Evolutionary conservation across 164 flowering plant species (phyloP), one percentile per base, ranked within the genome.

Genomic region (Amborella trichopoda): DNA sequence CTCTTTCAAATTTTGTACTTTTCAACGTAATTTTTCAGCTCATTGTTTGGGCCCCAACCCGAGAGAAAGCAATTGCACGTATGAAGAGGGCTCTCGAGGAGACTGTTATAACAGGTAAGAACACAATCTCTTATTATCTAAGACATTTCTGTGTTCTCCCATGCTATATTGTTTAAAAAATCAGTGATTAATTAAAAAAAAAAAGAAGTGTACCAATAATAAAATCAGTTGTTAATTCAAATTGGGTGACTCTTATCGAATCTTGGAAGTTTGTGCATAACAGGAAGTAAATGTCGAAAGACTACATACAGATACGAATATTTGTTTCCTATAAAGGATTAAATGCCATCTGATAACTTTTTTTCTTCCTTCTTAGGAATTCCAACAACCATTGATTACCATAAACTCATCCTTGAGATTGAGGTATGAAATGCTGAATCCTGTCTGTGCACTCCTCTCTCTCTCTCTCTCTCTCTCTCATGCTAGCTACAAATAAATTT

Each of bases 61-160:
- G 99, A 61, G 96, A 82, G 52, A 80, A 73, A 62, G 99, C 99
- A 57, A 91, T 91, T 62, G 83, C 75, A 42, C 85, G 96, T 50
- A 91, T 91, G 99, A 91, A 87, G 54, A 77, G 99, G 68, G 99
- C 96, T 59, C 99, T 91, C 50, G 40, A 74, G 50, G 99, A 91
- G 60, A 91, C 96, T 46, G 61, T 82, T n/a, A 82, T 84, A 23
- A 73, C 82, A 65, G 99, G 95, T 63, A 22, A 27, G 48, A 38
- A 34, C 41, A n/a, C 13, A 14, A 26, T 43, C 37, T 23, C 30
- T 47, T 25, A 3, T 18, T 40, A 0, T 5, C 5, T 14, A 24
- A 41, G 17, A 2, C 10, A 1, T 2, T 21, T 23, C 6, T 10
- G 23, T 6, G 34, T 19, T 23, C 23, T 4, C 18, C 36, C 2